Conservation (phyloP, 1,284 basidiomycete genomes). For the Tylopilus orsonianus region DNA sequence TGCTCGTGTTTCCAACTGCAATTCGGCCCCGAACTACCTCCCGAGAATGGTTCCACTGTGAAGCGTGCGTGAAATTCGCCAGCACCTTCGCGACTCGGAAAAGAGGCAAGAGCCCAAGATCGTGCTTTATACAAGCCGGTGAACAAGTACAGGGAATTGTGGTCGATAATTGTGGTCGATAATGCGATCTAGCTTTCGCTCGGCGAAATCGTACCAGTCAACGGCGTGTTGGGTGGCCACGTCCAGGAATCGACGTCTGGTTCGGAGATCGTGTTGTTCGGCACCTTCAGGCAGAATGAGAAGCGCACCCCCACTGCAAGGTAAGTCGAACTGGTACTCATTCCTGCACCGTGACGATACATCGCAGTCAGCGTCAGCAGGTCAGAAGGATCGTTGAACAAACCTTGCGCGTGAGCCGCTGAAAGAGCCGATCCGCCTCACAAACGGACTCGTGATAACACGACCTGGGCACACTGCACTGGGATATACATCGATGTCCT, state of each 20-base stretch:
- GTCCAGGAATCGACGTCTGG: neutral
- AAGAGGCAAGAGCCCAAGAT: slow-evolving; percentile 10
- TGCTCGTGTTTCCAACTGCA: slow-evolving; percentile 4
- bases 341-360: neutral
- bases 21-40: neutral
- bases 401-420: neutral
- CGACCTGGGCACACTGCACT: neutral
- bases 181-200: neutral
- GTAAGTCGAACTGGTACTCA: slow-evolving; percentile 2
- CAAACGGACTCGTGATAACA: neutral
- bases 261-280: neutral
- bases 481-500: neutral
- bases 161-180: slow-evolving; percentile 4
- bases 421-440: neutral
- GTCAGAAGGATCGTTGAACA: neutral
- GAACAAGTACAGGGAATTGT: slow-evolving; percentile 12
- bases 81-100: neutral
- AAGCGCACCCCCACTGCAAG: slow-evolving; percentile 5
- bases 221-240: neutral
- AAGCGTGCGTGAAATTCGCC: neutral
- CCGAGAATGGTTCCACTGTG: neutral
- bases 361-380: neutral
- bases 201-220: slow-evolving; percentile 3
- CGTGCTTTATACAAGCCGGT: slow-evolving; percentile 10
- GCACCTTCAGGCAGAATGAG: neutral